Evolutionary conservation across 768 basidiomycete genomes (phyloP).

Genomic region (Lactarius psammicola): DNA sequence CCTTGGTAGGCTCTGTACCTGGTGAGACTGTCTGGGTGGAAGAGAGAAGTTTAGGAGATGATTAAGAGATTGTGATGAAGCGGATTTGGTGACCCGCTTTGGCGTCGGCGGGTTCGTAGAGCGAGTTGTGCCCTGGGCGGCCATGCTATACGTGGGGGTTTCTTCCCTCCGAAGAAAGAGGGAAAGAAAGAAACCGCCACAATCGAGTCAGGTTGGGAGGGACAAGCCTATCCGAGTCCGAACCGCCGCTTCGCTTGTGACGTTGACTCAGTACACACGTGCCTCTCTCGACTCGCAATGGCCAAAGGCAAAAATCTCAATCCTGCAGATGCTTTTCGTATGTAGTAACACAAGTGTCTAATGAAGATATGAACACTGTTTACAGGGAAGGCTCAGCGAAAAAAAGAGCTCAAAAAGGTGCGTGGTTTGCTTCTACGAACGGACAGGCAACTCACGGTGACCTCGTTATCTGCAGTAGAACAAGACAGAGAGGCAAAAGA

Average conservation of each 20-base stretch:
- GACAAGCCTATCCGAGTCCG: constrained; percentile 16
- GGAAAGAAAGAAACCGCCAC: constrained; percentile 38
- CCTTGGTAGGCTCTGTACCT: constrained; percentile 57
- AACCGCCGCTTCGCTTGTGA: background rate
- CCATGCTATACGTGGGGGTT: constrained; percentile 33
- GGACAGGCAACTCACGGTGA: background rate
- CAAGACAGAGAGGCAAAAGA: constrained; percentile 78
- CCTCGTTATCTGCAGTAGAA: constrained; percentile 63
- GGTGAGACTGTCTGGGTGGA: constrained; percentile 76
- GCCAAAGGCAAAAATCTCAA: constrained; percentile 84
- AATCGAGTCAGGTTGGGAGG: constrained; percentile 20
- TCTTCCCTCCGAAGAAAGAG: constrained; percentile 51
- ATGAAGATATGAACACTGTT: background rate
- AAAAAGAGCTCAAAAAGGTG: constrained; percentile 96
- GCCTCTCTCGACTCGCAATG: constrained; percentile 47
- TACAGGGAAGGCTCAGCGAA: constrained; percentile 85
- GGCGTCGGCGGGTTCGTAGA: constrained; percentile 40
- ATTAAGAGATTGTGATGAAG: constrained; percentile 64
- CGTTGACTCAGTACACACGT: constrained; percentile 33
- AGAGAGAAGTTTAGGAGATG: constrained; percentile 93
- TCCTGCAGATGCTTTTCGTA: constrained; percentile 92
- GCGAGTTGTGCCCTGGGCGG: constrained; percentile 32
- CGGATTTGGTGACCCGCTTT: constrained; percentile 68
- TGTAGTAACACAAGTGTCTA: constrained; percentile 36
- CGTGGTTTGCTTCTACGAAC: constrained; percentile 28